Evolutionary conservation across 495 filamentous ascomycete species (phyloP).

Genomic region (Podospora pseudopauciseta): DNA sequence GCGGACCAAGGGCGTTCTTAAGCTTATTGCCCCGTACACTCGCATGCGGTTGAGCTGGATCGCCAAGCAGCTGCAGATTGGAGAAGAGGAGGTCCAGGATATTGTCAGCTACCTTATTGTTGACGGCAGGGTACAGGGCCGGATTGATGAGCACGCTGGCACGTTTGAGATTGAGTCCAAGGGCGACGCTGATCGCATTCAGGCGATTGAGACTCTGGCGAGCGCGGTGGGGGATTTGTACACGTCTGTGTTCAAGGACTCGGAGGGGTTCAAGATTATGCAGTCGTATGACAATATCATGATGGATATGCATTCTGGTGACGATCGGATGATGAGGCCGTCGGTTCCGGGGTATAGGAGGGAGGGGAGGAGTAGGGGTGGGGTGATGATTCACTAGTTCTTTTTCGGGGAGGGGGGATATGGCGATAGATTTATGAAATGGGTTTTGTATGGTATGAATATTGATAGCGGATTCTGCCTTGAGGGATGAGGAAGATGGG

Average conservation of each 20-base stretch:
- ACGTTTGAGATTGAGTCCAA: constrained; percentile 75
- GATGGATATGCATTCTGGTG: background rate
- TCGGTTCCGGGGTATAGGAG: background rate
- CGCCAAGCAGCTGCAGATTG: constrained; percentile 78
- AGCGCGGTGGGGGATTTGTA: constrained; percentile 63
- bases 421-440: background rate
- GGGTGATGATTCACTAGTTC: background rate
- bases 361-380: background rate
- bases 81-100: constrained; percentile 80
- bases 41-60: constrained; percentile 85
- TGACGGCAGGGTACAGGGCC: constrained; percentile 77
- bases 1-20: constrained; percentile 91
- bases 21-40: constrained; percentile 91
- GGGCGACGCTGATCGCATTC: constrained; percentile 68
- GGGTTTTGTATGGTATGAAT: background rate
- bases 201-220: constrained; percentile 70
- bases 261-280: constrained; percentile 58
- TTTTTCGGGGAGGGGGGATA: background rate
- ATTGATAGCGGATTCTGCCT: background rate
- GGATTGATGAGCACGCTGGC: constrained; percentile 83
- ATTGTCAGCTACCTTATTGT: constrained; percentile 91
- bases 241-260: constrained; percentile 62
- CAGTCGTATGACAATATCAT: background rate
- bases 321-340: background rate
- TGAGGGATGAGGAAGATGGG: background rate